A percentile compares a stretch with the other conserved stretches of the same genome.
phyloP scores from a whole-genome alignment of 257 asterid species.

The Osmanthus fragrans region DNA sequence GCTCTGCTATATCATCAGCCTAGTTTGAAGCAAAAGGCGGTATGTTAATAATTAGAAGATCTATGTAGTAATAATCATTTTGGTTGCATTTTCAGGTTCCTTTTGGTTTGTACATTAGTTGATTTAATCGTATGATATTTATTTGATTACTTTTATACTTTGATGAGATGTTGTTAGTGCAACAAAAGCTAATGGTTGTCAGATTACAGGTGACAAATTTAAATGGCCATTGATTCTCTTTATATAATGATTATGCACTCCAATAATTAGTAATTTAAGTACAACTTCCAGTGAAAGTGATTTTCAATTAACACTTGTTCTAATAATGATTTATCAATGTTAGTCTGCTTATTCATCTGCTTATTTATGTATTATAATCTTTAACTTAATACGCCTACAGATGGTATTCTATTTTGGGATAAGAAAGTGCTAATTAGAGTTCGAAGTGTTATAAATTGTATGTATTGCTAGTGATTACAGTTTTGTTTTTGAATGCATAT shows the following conservation, averaged over 20 bases:
- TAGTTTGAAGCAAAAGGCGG: not conserved
- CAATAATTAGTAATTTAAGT: not conserved
- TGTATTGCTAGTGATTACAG: not conserved
- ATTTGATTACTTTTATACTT: not conserved
- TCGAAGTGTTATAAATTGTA: not conserved
- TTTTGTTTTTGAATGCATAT: not conserved
- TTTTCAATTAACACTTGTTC: not conserved
- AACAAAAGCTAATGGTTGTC: not conserved
- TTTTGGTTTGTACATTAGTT: not conserved
- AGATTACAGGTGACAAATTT: slow-evolving; percentile 9
- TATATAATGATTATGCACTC: not conserved
- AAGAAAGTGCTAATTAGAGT: not conserved
- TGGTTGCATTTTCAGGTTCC: not conserved
- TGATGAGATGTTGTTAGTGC: not conserved
- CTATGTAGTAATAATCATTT: not conserved
- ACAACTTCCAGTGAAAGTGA: not conserved
- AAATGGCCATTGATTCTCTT: slow-evolving; percentile 1
- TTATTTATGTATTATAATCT: slow-evolving; percentile 1
- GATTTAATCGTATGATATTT: not conserved
- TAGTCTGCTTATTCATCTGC: slow-evolving; percentile 7
- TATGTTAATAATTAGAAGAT: not conserved
- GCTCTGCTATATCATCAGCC: not conserved
- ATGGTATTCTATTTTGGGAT: not conserved
- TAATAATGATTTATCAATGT: not conserved
- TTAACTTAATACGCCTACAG: not conserved